Conservation (phyloP, 306 rosid genomes). For the Chamaecrista fasciculata region DNA sequence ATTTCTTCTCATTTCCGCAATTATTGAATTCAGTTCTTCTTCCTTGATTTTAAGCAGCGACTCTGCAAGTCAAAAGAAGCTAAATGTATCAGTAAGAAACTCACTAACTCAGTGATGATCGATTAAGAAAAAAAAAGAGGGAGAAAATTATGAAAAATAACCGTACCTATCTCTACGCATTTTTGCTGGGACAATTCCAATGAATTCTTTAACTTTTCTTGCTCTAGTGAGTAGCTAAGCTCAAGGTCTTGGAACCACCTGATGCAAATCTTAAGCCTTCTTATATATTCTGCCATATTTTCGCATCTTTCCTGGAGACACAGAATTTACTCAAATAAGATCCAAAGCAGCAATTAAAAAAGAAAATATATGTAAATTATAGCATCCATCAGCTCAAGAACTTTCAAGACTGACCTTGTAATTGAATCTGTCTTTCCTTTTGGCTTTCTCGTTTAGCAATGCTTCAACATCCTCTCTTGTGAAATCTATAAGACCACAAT, state of each 20-base stretch:
- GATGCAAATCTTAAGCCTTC: slow-evolving; percentile 82
- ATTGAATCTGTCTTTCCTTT: slow-evolving; percentile 85
- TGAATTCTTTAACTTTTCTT: slow-evolving; percentile 64
- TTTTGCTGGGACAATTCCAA: slow-evolving; percentile 67
- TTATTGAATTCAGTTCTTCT: slow-evolving; percentile 80
- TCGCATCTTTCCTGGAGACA: slow-evolving; percentile 87
- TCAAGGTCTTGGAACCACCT: slow-evolving; percentile 98
- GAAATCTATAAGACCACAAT: slow-evolving; percentile 76
- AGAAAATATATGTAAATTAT: background rate
- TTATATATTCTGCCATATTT: slow-evolving; percentile 77
- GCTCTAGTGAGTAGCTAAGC: slow-evolving; percentile 71
- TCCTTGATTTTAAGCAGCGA: slow-evolving; percentile 69
- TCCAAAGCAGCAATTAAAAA: background rate
- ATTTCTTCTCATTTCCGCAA: slow-evolving; percentile 70
- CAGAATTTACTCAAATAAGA: background rate
- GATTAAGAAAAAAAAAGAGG: background rate
- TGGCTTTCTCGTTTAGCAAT: slow-evolving; percentile 72
- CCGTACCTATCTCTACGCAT: slow-evolving; percentile 70
- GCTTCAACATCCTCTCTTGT: slow-evolving; percentile 93
- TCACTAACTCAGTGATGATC: slow-evolving; percentile 7
- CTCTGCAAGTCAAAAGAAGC: slow-evolving; percentile 46
- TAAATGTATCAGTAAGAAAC: slow-evolving; percentile 14
- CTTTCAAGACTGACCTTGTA: slow-evolving; percentile 64
- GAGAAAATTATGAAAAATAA: slow-evolving; percentile 14
- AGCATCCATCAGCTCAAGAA: slow-evolving; percentile 13